Percentiles rank a stretch among this genome's conserved stretches.
These are phyloP conservation scores for Holtermanniella nyarrowii DNA, from an alignment of 768 basidiomycete species.

Conservation along the genomic window DNA sequence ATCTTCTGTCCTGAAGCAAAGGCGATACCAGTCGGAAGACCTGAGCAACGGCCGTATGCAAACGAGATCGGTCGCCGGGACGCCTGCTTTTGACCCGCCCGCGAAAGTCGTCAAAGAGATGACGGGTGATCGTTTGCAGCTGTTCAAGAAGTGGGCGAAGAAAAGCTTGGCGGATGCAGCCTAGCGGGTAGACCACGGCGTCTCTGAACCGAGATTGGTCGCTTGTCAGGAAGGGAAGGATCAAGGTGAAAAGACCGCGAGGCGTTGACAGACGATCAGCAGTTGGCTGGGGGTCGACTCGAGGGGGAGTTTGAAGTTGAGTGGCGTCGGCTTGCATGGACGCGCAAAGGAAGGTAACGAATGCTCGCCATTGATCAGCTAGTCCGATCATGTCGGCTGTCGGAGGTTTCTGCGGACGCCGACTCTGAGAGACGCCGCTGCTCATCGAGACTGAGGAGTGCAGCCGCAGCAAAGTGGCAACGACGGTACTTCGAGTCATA, in stretches of 20 bases:
- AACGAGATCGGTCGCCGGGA: conserved; percentile 58
- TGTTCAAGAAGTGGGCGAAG: conserved; percentile 78
- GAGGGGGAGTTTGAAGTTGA: conserved; percentile 52
- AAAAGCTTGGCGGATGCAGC: conserved; percentile 64
- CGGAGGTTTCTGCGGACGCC: conserved; percentile 16
- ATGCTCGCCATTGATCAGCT: conserved; percentile 38
- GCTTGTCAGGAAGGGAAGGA: conserved; percentile 77
- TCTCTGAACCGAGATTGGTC: conserved; percentile 76
- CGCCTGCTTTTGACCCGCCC: conserved; percentile 54
- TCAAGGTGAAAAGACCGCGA: conserved; percentile 68
- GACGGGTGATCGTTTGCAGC: conserved; percentile 65
- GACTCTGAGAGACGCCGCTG: conserved; percentile 10
- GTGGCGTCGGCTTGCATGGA: conserved; percentile 53
- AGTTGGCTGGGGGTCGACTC: conserved; percentile 58
- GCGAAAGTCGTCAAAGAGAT: conserved; percentile 49
- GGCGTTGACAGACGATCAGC: conserved; percentile 56
- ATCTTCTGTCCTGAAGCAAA: conserved; percentile 59
- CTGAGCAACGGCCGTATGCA: conserved; percentile 75
- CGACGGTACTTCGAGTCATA: conserved; percentile 21
- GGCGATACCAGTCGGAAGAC: conserved; percentile 81
- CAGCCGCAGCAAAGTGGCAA: conserved; percentile 22
- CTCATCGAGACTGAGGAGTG: conserved; percentile 28
- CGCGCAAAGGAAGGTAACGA: conserved; percentile 67
- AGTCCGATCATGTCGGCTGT: conserved; percentile 28
- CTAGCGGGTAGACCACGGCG: conserved; percentile 77